Evolutionary conservation across 345 rosid genomes (phyloP).

Genomic region (Linum usitatissimum): DNA sequence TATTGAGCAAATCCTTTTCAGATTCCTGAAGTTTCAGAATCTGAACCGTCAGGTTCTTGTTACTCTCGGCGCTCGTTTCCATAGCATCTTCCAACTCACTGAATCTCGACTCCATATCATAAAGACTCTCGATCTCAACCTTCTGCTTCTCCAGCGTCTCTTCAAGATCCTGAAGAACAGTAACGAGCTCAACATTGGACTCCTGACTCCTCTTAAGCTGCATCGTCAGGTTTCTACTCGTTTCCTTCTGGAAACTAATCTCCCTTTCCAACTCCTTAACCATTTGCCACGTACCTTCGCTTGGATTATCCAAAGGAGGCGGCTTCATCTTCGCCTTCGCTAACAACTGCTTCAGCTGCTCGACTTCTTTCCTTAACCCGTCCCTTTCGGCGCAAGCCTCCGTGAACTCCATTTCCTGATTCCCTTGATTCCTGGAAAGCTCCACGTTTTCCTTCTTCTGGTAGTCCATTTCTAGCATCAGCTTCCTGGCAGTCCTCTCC

Average conservation of each 20-base stretch:
- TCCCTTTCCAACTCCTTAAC: slow-evolving; percentile 41
- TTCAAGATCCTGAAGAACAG: slow-evolving; percentile 50
- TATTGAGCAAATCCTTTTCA: slow-evolving; percentile 24
- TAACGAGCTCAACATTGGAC: slow-evolving; percentile 48
- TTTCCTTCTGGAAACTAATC: slow-evolving; percentile 33
- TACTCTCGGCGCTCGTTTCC: slow-evolving; percentile 18
- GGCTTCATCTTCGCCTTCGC: slow-evolving; percentile 20
- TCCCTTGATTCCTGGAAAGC: slow-evolving; percentile 28
- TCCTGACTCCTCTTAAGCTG: slow-evolving; percentile 53
- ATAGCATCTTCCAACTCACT: slow-evolving; percentile 23
- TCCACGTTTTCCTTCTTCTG: slow-evolving; percentile 34
- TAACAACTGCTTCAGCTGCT: slow-evolving; percentile 25
- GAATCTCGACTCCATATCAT: slow-evolving; percentile 18
- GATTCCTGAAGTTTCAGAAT: slow-evolving; percentile 26
- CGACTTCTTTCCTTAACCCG: slow-evolving; percentile 36
- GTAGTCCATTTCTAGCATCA: slow-evolving; percentile 36
- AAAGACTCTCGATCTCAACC: slow-evolving; percentile 27
- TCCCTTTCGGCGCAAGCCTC: slow-evolving; percentile 35
- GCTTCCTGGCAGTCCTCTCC: slow-evolving; percentile 42
- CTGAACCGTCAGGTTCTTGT: slow-evolving; percentile 17
- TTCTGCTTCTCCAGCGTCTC: slow-evolving; percentile 41
- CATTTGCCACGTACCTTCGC: slow-evolving; percentile 9
- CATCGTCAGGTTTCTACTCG: slow-evolving; percentile 30
- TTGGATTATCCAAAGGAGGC: slow-evolving; percentile 15
- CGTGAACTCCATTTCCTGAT: slow-evolving; percentile 33